Conservation (phyloP, 2,329 filamentous ascomycete genomes). For the Camillea tinctor region DNA sequence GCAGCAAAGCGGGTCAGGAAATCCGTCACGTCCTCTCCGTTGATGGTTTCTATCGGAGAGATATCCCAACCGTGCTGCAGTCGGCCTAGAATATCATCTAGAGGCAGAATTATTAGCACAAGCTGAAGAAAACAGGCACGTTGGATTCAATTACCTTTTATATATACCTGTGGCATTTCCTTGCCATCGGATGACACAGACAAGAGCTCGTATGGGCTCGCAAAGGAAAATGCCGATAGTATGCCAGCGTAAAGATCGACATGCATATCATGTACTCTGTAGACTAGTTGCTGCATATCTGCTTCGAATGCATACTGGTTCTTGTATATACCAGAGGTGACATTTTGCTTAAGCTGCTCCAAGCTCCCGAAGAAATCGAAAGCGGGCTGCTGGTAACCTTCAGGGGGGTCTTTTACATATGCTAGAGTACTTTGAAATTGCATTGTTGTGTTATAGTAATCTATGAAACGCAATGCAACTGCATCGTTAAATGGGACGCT, state of each 20-base stretch:
- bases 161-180: slow-evolving; percentile 34
- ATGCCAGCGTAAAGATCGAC: slow-evolving; percentile 31
- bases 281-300: slow-evolving; percentile 33
- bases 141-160: slow-evolving; percentile 14
- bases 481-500: slow-evolving; percentile 45
- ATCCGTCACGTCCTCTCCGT: slow-evolving; percentile 25
- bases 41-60: slow-evolving; percentile 32
- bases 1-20: slow-evolving; percentile 33
- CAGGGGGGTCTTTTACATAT: slow-evolving; percentile 39
- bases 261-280: slow-evolving; percentile 37
- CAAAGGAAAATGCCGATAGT: slow-evolving; percentile 32
- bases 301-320: slow-evolving; percentile 39
- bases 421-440: slow-evolving; percentile 44
- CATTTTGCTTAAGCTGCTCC: slow-evolving; percentile 29
- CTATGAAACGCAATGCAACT: slow-evolving; percentile 41
- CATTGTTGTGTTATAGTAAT: slow-evolving; percentile 44
- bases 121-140: too few species aligned
- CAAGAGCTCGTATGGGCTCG: slow-evolving; percentile 28
- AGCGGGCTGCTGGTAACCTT: slow-evolving; percentile 39
- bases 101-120: not conserved
- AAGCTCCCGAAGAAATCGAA: slow-evolving; percentile 34
- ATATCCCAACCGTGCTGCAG: slow-evolving; percentile 10
- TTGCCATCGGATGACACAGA: slow-evolving; percentile 33
- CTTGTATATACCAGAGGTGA: slow-evolving; percentile 31
- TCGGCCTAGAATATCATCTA: slow-evolving; percentile 18